These are phyloP conservation scores for Colletotrichum camelliae DNA, from an alignment of 2,329 filamentous ascomycete species.

Conservation along the genomic window DNA sequence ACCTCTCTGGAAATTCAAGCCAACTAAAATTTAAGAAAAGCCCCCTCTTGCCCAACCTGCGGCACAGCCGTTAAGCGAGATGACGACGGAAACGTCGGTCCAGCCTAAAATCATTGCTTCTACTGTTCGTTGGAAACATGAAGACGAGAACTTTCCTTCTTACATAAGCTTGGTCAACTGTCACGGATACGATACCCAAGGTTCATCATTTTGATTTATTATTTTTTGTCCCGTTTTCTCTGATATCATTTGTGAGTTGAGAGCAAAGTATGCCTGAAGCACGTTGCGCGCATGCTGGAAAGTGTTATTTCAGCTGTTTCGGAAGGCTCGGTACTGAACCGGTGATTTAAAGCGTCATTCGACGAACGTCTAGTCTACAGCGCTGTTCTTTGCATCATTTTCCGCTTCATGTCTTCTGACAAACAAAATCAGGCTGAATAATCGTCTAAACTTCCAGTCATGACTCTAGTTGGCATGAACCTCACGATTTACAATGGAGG, in stretches of 20 bases:
- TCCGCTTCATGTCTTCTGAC: neutral
- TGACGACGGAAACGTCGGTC: neutral
- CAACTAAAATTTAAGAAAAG: neutral
- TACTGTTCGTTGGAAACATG: neutral
- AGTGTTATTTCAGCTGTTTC: neutral
- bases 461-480: neutral
- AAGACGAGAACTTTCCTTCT: neutral
- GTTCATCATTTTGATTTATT: neutral
- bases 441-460: neutral
- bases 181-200: neutral
- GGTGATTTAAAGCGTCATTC: neutral
- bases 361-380: neutral
- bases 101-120: neutral
- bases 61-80: neutral
- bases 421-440: neutral
- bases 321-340: fast-evolving
- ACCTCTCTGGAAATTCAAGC: neutral
- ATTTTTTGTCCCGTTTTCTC: neutral
- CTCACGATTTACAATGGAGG: neutral
- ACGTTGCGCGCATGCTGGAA: neutral
- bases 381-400: neutral
- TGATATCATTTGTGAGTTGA: neutral
- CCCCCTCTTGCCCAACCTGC: neutral
- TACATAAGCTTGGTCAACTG: neutral
- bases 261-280: neutral